Conservation (phyloP, 306 rosid genomes). For the Geum urbanum region DNA sequence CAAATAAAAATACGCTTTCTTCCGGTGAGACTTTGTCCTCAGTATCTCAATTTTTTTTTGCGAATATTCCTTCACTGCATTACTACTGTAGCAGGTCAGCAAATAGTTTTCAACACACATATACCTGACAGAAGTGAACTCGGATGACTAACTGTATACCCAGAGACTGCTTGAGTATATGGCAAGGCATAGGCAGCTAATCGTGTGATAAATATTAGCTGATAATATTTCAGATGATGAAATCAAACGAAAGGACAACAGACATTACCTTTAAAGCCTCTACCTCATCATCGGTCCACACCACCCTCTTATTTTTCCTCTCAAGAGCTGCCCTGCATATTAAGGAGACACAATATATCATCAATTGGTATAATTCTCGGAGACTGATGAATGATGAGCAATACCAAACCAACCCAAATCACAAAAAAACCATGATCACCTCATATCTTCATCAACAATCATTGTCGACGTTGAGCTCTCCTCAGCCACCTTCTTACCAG, state of each 20-base stretch:
- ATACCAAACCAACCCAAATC: too few species aligned
- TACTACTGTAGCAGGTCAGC: slow-evolving; percentile 76
- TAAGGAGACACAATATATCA: too few species aligned
- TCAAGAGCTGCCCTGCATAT: too few species aligned
- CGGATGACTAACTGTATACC: slow-evolving; percentile 67
- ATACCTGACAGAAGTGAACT: slow-evolving; percentile 47
- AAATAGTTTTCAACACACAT: slow-evolving; percentile 59
- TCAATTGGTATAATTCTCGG: too few species aligned
- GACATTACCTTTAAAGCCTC: too few species aligned
- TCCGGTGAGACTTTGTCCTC: slow-evolving; percentile 85
- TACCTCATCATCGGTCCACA: too few species aligned
- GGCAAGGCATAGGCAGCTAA: slow-evolving; percentile 97
- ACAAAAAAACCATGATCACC: too few species aligned
- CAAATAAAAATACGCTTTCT: slow-evolving; percentile 88
- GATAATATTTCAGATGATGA: slow-evolving; percentile 78
- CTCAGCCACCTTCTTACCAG: too few species aligned
- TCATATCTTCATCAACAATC: too few species aligned
- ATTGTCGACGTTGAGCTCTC: too few species aligned
- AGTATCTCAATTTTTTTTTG: slow-evolving; percentile 83
- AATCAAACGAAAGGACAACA: slow-evolving; percentile 37
- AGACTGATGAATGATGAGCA: too few species aligned
- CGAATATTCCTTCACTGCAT: slow-evolving; percentile 69
- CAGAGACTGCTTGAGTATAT: slow-evolving; percentile 63
- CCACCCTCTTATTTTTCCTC: too few species aligned
- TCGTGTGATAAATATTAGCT: slow-evolving; percentile 86